Evolutionary conservation across 345 rosid genomes (phyloP), one percentile per base, ranked within the genome.

Genomic region (Xanthoceras sorbifolium): DNA sequence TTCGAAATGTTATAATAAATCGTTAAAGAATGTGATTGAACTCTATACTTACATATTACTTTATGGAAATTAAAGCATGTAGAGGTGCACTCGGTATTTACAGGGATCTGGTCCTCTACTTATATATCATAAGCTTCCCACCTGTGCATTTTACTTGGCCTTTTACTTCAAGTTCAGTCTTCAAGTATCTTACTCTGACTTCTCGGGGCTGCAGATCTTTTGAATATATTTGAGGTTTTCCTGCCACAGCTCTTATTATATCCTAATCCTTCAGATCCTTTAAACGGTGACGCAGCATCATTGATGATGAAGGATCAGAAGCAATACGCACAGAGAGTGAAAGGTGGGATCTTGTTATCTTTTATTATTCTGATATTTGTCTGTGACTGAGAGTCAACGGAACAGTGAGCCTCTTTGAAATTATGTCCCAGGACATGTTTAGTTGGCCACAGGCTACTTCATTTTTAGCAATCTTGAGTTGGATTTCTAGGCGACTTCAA

Each of bases 221-320:
- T 81, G 63, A 84, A 84, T 42, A 73, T 81, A 38, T 84, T 84
- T 61, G 87, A 84, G 64, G 81, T 79, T 65, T 84, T 84, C 76
- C 83, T 84, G 67, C 87, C 85, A 3, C 87, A 81, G 67, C 75
- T 84, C 15, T 71, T 84, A 50, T 79, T 84, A 22, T 84, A 84
- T 60, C 87, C 87, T 22, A 84, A 84, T 22, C 84, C 83, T 68
- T 76, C 81, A 40, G 85, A 84, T 59, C 85, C 85, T 22, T 76
- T 84, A 38, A 84, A 84, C 62, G 79, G 81, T 73, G 87, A 84
- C 17, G 85, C 87, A 42, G 85, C 85, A 10, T 81, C 87, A 2
- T 60, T 81, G 46, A 84, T 81, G 85, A 81, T 84, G 85, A 81
- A 77, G 46, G 81, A 82, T 72, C 73, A 72, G 74, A 66, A 82